phyloP scores from a whole-genome alignment of 805 yeast genomes.

The Grigorovia transvaalensis region DNA sequence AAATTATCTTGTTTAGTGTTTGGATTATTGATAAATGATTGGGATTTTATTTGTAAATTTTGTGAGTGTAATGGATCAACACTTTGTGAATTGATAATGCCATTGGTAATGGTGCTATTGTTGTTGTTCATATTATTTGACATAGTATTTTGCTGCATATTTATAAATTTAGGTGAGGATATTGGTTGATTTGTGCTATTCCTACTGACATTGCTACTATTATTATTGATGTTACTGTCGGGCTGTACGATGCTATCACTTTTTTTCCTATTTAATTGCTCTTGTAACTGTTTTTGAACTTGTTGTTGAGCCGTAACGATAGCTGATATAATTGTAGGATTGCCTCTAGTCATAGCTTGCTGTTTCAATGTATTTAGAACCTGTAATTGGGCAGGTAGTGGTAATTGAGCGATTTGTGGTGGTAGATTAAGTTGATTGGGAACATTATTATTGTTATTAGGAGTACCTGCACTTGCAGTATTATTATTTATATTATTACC shows the following conservation, averaged over 20 bases:
- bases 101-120: not conserved
- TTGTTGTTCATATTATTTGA: constrained; percentile 1
- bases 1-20: not conserved
- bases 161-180: not conserved
- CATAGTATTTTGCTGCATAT: not conserved
- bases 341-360: constrained; percentile 26
- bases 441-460: not conserved
- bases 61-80: not conserved
- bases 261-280: constrained; percentile 5
- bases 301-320: constrained; percentile 25
- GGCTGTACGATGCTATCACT: not conserved
- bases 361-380: constrained; percentile 24
- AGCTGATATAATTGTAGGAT: constrained; percentile 23
- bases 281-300: constrained; percentile 19
- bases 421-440: constrained; percentile 18
- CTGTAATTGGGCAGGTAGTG: constrained; percentile 25
- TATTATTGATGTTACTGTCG: constrained; percentile 5
- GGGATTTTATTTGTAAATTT: not conserved
- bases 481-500: not conserved
- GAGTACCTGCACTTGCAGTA: no score
- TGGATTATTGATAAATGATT: not conserved
- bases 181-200: not conserved
- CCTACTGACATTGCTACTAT: not conserved
- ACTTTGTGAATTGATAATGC: not conserved
- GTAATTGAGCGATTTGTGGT: constrained; percentile 27